A percentile compares a stretch with the other conserved stretches of the same genome.
These are phyloP conservation scores for Ceratorhiza oryzae-sativae DNA, from an alignment of 1,284 basidiomycete genomes.

Conservation along the genomic window DNA sequence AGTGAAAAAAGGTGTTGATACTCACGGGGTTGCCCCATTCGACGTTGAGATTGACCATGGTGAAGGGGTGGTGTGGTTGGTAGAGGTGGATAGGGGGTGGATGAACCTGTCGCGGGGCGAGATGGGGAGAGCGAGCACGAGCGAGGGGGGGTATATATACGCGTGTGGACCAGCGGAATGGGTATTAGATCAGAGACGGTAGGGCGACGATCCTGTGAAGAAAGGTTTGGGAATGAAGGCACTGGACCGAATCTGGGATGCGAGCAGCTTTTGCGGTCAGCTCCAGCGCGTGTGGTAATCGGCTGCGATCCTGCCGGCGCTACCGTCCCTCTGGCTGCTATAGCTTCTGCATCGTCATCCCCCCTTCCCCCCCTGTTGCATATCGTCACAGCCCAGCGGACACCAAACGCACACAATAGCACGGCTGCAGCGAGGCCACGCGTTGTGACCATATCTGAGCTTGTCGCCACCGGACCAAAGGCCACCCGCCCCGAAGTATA, in stretches of 20 bases:
- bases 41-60: conserved; percentile 31
- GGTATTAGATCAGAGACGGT: neutral
- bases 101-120: conserved; percentile 4
- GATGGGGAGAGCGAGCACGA: neutral
- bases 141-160: conserved; percentile 27
- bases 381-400: neutral
- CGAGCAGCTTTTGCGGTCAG: conserved; percentile 8
- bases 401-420: conserved; percentile 2
- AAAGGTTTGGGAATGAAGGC: conserved; percentile 27
- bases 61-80: conserved; percentile 1
- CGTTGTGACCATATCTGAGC: neutral
- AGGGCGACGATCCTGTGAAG: conserved; percentile 30
- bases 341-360: conserved; percentile 12
- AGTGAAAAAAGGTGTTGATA: neutral
- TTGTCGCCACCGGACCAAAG: conserved; percentile 28
- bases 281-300: conserved; percentile 5
- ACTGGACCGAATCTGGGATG: conserved; percentile 3
- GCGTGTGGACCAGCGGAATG: neutral
- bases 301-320: neutral
- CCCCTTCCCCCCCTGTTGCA: conserved; percentile 9
- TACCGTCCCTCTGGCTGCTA: neutral
- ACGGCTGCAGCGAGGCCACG: conserved; percentile 20
- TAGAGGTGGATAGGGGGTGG: neutral
- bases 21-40: conserved; percentile 18
- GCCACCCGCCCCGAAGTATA: neutral